Evolutionary conservation across 345 rosid genomes (phyloP).

Genomic region (Boechera stricta): DNA sequence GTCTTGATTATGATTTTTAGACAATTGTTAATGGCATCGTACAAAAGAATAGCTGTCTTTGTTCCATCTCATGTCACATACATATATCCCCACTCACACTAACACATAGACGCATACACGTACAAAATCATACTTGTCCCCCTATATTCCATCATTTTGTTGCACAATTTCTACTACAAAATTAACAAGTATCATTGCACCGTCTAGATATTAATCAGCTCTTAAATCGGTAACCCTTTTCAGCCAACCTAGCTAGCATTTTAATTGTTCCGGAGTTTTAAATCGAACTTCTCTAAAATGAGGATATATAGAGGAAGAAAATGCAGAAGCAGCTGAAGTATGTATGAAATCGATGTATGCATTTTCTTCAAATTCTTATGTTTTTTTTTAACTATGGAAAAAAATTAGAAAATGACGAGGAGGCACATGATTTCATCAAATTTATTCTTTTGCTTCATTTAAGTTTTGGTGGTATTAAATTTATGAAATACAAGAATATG

Average conservation of each 20-base stretch:
- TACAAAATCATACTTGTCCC: conserved; percentile 22
- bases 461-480: not conserved
- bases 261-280: not conserved
- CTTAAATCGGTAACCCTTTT: not conserved
- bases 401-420: not conserved
- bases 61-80: conserved; percentile 29
- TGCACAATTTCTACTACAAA: not conserved
- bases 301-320: conserved; percentile 1
- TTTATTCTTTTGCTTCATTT: not conserved
- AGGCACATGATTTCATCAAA: conserved; percentile 17
- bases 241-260: conserved; percentile 3
- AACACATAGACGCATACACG: conserved; percentile 36
- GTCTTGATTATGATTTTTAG: conserved; percentile 15
- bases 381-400: not conserved
- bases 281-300: not conserved
- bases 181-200: not conserved
- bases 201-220: not conserved
- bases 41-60: conserved; percentile 32
- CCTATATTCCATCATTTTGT: conserved; percentile 15
- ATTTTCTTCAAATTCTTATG: too few species aligned
- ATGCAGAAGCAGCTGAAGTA: not conserved
- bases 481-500: conserved; percentile 5
- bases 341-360: not conserved
- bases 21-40: conserved; percentile 25
- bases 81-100: conserved; percentile 31